A percentile compares a stretch with the other conserved stretches of the same genome.
Conservation (phyloP, 169 alveolate species). For the Perkinsus olseni region DNA sequence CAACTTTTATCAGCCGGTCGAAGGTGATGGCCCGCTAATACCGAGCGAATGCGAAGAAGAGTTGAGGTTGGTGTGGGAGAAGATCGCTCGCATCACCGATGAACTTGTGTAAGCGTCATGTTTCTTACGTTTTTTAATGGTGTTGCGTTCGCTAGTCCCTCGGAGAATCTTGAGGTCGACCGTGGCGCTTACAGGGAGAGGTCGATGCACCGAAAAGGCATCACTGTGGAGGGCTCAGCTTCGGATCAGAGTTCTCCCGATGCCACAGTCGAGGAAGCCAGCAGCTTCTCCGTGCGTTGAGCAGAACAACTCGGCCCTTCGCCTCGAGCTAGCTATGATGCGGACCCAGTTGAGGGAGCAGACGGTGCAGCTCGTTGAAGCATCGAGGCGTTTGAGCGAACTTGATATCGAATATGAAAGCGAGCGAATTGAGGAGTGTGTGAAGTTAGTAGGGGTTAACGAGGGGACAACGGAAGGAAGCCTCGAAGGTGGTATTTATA, state of each 20-base stretch:
- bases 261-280: background rate
- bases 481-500: background rate
- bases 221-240: no score
- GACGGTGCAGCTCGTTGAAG: background rate
- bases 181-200: no score
- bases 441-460: background rate
- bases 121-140: background rate
- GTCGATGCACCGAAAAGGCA: no score
- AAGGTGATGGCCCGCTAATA: background rate
- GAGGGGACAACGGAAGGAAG: background rate
- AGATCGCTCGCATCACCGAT: background rate
- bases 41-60: background rate
- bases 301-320: background rate
- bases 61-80: background rate
- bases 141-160: background rate
- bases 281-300: background rate
- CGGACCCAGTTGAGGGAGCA: background rate
- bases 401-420: background rate
- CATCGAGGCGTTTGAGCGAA: background rate
- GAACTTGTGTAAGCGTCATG: background rate
- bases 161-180: background rate
- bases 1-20: background rate
- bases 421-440: background rate
- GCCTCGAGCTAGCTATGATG: background rate
- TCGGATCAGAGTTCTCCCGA: background rate